Evolutionary conservation across 352 stramenopile species (phyloP), one percentile per base, ranked within the genome.

Genomic region (Aphanomyces euteiches): DNA sequence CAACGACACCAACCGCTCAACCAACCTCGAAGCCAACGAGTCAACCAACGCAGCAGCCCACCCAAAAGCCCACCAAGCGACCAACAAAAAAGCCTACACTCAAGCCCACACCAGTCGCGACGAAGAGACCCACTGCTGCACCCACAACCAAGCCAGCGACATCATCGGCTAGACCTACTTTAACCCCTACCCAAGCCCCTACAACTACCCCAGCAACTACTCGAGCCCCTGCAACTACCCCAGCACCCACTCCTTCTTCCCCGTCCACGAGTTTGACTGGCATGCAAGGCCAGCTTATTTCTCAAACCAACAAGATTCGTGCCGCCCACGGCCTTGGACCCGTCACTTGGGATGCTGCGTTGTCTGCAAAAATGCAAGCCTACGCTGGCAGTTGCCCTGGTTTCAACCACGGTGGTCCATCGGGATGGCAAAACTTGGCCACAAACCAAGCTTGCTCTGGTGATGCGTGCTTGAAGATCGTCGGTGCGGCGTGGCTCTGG

Each of bases 261-360:
- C 28, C 28, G 28, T 28, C 28, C 2, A 2, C 0, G 2, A 28
- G 2, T 2, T 0, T 28, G 28, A 28, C 28, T 28, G 43, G 43
- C 17, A 50, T 61, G 54, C 19, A 66, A 50, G 37, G 38, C 57
- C 57, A 66, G 34, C 17, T 66, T 5, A 5, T 66, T 1, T n/a
- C n/a, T 21, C 57, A 66, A 53, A 50, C 37, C 37, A 66, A 66
- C 57, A 36, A 28, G 37, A 66, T 66, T 34, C 57, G 57, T 13
- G 40, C 37, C 6, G 57, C 17, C 21, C 57, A 66, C 53, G 39
- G 17, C 37, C 36, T 53, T 12, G 21, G 15, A 12, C 28, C 54
- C 1, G 57, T 66, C 4, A 34, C 40, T 3, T 66, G 57, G 57
- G 39, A 66, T 38, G 57, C 38, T 7, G 34, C 13, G 3, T 15